Conservation (phyloP, 2,329 filamentous ascomycete species). For the Aspergillus sp. region DNA sequence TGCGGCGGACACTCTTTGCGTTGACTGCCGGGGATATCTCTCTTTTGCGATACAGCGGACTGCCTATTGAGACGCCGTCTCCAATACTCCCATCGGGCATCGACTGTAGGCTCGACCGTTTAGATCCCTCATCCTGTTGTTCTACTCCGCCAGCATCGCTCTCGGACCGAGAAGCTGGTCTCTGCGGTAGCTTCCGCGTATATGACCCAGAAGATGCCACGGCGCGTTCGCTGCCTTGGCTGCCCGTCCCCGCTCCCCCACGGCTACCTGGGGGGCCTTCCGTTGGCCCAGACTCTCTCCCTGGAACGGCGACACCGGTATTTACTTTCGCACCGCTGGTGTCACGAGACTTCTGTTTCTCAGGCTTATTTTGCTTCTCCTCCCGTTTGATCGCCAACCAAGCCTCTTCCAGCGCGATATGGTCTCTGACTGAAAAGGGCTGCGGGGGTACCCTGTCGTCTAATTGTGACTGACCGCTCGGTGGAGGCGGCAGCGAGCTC, state of each 20-base stretch:
- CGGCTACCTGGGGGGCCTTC: slow-evolving; percentile 12
- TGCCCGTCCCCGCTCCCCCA: slow-evolving; percentile 19
- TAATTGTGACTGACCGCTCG: slow-evolving; percentile 49
- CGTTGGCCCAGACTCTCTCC: slow-evolving; percentile 11
- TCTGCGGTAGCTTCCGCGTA: slow-evolving; percentile 11
- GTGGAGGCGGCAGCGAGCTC: slow-evolving; percentile 61
- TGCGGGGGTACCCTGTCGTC: slow-evolving; percentile 63
- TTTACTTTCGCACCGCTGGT: slow-evolving; percentile 10
- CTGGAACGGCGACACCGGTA: slow-evolving; percentile 28
- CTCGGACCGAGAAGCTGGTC: slow-evolving; percentile 11
- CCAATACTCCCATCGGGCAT: slow-evolving; percentile 17
- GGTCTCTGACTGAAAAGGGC: slow-evolving; percentile 78
- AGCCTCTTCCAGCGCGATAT: slow-evolving; percentile 73
- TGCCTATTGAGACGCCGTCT: slow-evolving; percentile 11
- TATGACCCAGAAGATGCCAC: slow-evolving; percentile 18
- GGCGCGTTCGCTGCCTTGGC: slow-evolving; percentile 18
- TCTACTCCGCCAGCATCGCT: slow-evolving; percentile 12
- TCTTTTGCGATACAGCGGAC: slow-evolving; percentile 26
- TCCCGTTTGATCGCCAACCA: slow-evolving; percentile 62
- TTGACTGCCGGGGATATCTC: slow-evolving; percentile 33
- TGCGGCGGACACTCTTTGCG: slow-evolving; percentile 28
- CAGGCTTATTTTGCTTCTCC: slow-evolving; percentile 12
- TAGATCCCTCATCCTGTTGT: slow-evolving; percentile 4
- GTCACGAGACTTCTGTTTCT: slow-evolving; percentile 8
- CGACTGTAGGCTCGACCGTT: slow-evolving; percentile 21